Evolutionary conservation across 192 early-diverging fungal species (phyloP), one percentile per base, ranked within the genome.

Genomic region (Pecoramyces ruminantium): DNA sequence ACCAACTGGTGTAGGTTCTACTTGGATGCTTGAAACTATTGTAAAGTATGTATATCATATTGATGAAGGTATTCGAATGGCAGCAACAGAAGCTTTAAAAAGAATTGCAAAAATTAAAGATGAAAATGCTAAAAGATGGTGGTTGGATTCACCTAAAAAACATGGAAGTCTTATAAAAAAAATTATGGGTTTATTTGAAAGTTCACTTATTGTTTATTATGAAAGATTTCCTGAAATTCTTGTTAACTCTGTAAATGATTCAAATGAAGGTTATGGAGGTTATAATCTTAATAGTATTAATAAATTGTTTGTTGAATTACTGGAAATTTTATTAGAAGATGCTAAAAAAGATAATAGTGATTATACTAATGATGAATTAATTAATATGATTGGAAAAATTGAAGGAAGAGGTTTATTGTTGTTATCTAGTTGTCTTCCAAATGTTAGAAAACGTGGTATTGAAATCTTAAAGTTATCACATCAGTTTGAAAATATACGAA

Each of bases 21-120:
- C 85, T 27, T 89, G 87, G 67, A 79, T 97, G 2, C 87, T 97
- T 0, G 96, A 97, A 38, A 92, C 94, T 81, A 83, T 99, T 28
- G 87, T 92, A 25, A 86, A 92, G 29, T 98, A 94, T 79, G 89
- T 93, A 0, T 86, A 95, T 5, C 96, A 97, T 85, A 88, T 91
- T n/a, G 96, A 99, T 85, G 92, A 93, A 38, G 88, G 91, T 29
- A 86, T 99, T 6, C 91, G 93, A 9, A 87, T 86, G 0, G 89
- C 92, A 6, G 86, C 94, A 11, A 83, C 90, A 16, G 84, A 87
- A 28, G 93, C 93, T 0, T 81, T 96, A 29, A 78, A 88, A 28
- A 86, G 95, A 14, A 90, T 96, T 21, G 89, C 93, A 4, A 78
- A 84, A 29, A 87, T 90, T n/a, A 86, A 88, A 28, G 67, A 30